Percentiles rank a stretch among this genome's conserved stretches.
These are phyloP conservation scores for Saccharomycopsis javanensis DNA, from an alignment of 805 yeast genomes.

Conservation along the genomic window DNA sequence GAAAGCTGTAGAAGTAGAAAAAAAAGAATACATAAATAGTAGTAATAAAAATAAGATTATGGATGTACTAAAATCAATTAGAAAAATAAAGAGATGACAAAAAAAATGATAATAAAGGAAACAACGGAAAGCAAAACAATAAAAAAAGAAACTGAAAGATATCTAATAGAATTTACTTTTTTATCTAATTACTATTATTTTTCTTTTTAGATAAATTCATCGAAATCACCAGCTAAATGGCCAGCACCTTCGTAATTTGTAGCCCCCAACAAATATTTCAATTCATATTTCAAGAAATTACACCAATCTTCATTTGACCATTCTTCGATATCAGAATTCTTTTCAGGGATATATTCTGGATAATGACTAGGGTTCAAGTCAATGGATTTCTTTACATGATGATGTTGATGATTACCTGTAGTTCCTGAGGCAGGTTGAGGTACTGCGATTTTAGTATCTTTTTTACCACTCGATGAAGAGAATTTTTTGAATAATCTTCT, in stretches of 20 bases:
- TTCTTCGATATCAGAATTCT: conserved; percentile 6
- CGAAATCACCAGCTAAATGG: conserved; percentile 14
- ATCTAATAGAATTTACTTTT: not conserved
- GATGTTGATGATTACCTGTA: not conserved
- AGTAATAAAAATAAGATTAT: not conserved
- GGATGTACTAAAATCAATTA: not conserved
- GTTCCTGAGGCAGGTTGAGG: not conserved
- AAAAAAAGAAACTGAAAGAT: not conserved
- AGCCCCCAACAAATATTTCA: conserved; percentile 9
- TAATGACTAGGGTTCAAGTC: not conserved
- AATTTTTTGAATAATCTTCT: conserved; percentile 9
- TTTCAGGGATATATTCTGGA: conserved; percentile 2
- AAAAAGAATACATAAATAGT: not conserved
- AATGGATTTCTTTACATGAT: not conserved
- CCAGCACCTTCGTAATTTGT: conserved; percentile 18
- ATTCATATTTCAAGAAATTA: conserved; percentile 15
- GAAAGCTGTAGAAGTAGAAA: not conserved
- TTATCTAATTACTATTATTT: too few species aligned
- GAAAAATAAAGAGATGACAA: not conserved
- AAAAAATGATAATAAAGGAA: not conserved
- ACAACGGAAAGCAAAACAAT: not conserved
- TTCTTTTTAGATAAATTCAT: not conserved
- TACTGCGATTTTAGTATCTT: conserved; percentile 3
- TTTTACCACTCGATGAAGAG: not conserved
- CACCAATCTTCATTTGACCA: conserved; percentile 20